Conservation (phyloP, 768 basidiomycete genomes). For the Kondoa malvinella region DNA sequence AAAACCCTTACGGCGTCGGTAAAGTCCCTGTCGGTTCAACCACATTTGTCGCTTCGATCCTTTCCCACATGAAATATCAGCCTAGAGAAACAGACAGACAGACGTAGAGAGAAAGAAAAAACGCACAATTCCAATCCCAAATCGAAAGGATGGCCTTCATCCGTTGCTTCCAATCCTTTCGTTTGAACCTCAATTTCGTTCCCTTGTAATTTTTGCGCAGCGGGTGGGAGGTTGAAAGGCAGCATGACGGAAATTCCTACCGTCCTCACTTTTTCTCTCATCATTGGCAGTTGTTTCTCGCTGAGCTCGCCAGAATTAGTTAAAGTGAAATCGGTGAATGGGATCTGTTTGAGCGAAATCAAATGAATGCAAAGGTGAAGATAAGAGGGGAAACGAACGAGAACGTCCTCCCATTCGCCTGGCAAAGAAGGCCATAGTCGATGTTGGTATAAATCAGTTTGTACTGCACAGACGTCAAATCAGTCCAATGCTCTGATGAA, state of each 20-base stretch:
- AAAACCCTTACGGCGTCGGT: background rate
- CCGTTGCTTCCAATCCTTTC: background rate
- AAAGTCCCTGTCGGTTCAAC: background rate
- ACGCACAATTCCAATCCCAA: conserved; percentile 4
- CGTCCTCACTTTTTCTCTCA: conserved; percentile 44
- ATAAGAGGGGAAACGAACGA: conserved; percentile 39
- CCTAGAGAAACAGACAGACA: background rate
- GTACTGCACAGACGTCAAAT: conserved; percentile 34
- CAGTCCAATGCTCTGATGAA: background rate
- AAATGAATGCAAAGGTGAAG: conserved; percentile 17
- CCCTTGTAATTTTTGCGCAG: background rate
- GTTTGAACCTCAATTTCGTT: background rate
- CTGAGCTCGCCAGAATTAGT: conserved; percentile 39
- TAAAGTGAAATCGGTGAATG: conserved; percentile 43
- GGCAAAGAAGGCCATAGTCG: conserved; percentile 52
- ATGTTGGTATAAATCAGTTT: conserved; percentile 87
- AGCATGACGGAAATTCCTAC: conserved; percentile 18
- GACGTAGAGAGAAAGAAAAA: background rate
- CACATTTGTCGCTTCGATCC: background rate
- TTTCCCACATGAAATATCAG: background rate
- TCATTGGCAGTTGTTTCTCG: conserved; percentile 53
- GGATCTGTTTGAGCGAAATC: conserved; percentile 43
- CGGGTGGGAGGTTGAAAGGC: background rate
- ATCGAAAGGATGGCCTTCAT: conserved; percentile 7
- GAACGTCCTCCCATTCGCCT: conserved; percentile 62